Conservation (phyloP, 768 basidiomycete genomes). For the Kwoniella shandongensis region DNA sequence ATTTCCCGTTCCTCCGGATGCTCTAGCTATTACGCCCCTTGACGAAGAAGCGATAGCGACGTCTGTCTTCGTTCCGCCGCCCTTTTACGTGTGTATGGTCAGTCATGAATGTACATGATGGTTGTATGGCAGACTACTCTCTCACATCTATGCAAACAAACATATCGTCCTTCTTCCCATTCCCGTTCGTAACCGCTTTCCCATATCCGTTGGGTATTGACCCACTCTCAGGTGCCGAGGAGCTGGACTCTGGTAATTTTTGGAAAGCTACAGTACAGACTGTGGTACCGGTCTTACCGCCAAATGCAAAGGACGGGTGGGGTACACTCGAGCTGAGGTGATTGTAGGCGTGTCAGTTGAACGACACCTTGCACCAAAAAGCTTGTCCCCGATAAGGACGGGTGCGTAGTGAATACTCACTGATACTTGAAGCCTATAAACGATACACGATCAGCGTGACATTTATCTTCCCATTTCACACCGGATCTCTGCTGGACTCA, state of each 20-base stretch:
- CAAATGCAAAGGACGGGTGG: constrained; percentile 53
- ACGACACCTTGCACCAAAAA: too few species aligned
- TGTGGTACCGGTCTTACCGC: constrained; percentile 51
- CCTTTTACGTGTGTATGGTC: constrained; percentile 13
- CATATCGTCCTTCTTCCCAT: constrained; percentile 8
- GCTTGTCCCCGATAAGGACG: too few species aligned
- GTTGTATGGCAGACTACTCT: background rate
- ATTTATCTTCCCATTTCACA: background rate
- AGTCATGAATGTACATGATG: background rate
- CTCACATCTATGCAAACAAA: constrained; percentile 36
- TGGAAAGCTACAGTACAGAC: constrained; percentile 53
- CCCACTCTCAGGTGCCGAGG: too few species aligned
- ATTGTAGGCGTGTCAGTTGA: too few species aligned
- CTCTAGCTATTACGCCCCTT: constrained; percentile 68
- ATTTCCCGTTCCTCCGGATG: constrained; percentile 76
- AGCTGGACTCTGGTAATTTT: too few species aligned
- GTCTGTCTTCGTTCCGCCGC: constrained; percentile 81
- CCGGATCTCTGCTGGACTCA: constrained; percentile 16
- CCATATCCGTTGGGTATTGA: too few species aligned
- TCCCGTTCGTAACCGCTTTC: background rate
- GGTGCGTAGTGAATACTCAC: too few species aligned
- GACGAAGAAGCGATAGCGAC: constrained; percentile 65
- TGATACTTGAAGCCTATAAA: constrained; percentile 42
- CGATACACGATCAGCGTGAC: background rate
- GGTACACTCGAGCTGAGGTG: constrained; percentile 50